Conservation (phyloP, 1,284 basidiomycete genomes). For the Cutaneotrichosporon sp. region DNA sequence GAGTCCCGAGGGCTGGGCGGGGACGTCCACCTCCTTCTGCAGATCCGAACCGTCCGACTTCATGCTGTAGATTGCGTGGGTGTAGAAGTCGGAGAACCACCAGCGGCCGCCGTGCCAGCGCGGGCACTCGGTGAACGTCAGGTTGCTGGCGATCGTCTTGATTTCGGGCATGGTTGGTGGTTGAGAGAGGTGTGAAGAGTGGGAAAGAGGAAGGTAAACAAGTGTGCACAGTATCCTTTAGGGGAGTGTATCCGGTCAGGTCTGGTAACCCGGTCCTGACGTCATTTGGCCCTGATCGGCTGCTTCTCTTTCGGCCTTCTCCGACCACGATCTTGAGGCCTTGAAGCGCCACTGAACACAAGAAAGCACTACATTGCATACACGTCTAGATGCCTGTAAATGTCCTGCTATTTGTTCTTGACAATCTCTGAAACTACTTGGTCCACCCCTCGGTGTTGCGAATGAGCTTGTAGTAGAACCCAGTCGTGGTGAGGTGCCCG, state of each 20-base stretch:
- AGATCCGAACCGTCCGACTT: conserved; percentile 10
- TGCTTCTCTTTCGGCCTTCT: no score
- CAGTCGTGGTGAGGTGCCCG: conserved; percentile 54
- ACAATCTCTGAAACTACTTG: not conserved
- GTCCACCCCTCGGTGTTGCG: conserved; percentile 53
- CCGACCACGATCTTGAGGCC: no score
- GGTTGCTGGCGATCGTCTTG: conserved; percentile 3
- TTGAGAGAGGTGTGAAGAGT: not conserved
- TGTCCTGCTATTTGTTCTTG: not conserved
- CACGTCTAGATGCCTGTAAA: not conserved
- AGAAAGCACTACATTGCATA: no score
- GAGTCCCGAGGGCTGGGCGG: conserved; percentile 12
- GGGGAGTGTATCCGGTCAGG: no score
- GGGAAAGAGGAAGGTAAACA: not conserved
- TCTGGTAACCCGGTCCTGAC: no score
- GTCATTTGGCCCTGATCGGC: no score
- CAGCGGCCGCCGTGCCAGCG: conserved; percentile 16
- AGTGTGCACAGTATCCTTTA: no score
- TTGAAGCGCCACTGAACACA: no score
- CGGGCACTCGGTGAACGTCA: conserved; percentile 19
- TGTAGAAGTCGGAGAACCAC: conserved; percentile 21
- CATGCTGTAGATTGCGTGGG: conserved; percentile 14
- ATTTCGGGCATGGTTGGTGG: not conserved
- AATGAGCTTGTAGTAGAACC: conserved; percentile 58
- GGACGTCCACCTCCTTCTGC: conserved; percentile 10